Conservation (phyloP, 306 rosid genomes). For the Acacia confusa region DNA sequence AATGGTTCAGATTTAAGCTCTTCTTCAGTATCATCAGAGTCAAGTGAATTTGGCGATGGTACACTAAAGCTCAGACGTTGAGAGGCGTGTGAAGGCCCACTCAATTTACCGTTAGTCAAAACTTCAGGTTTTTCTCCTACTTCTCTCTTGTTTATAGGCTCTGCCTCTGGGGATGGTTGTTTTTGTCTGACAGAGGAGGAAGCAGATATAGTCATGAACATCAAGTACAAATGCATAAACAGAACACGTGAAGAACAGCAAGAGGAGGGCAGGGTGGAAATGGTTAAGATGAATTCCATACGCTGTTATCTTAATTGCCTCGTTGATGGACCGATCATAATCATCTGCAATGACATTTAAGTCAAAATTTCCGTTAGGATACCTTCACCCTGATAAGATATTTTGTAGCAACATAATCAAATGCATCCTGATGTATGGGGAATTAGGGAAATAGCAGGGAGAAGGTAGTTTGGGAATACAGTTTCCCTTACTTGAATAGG, state of each 20-base stretch:
- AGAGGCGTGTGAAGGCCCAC: constrained; percentile 58
- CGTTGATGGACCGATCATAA: constrained; percentile 89
- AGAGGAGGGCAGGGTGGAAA: constrained; percentile 16
- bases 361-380: constrained; percentile 25
- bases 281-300: constrained; percentile 39
- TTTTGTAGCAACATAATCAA: constrained; percentile 5
- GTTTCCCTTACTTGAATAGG: not conserved
- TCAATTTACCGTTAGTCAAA: constrained; percentile 72
- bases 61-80: constrained; percentile 54
- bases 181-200: constrained; percentile 50
- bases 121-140: constrained; percentile 55
- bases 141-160: constrained; percentile 60
- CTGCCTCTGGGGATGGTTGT: constrained; percentile 83
- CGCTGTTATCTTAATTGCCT: constrained; percentile 96
- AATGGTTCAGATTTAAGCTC: constrained; percentile 53
- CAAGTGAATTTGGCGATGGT: constrained; percentile 75
- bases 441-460: not conserved
- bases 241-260: constrained; percentile 5
- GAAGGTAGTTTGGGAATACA: not conserved
- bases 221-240: not conserved
- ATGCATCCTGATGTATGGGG: not conserved
- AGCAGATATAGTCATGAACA: constrained; percentile 27
- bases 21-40: constrained; percentile 55
- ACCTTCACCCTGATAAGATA: constrained; percentile 6
- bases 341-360: constrained; percentile 66